Evolutionary conservation across 2,329 filamentous ascomycete genomes (phyloP), one percentile per base, ranked within the genome.

Genomic region (Aureobasidium sp.): DNA sequence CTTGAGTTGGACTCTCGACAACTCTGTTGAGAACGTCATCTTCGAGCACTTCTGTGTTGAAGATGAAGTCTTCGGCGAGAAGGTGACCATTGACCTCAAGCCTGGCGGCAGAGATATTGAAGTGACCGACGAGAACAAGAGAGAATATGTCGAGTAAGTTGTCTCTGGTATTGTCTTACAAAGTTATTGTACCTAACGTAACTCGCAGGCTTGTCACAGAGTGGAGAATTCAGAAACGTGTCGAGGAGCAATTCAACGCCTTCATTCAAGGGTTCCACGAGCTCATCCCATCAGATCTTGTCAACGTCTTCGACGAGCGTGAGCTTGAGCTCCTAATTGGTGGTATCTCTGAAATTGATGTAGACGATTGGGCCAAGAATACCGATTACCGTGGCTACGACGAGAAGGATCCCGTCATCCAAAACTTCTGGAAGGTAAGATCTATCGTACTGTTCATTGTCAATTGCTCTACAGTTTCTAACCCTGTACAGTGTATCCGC

Each of bases 341-440:
- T 67, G 94, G 94, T 82, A 99, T 99, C 70, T 94, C 94, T n/a
- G 94, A 99, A 77, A 99, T 99, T 68, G 94, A 99, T 71, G 93
- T 99, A 17, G 94, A 99, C 64, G 94, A 99, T 77, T 99, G 94
- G 94, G 97, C 99, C 88, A 99, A 99, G 82, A 94, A 99, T 78
- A 99, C 94, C 51, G 94, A 99, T 73, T 99, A 99, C 77, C 89
- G 94, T 69, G 94, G 94, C 61, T 99, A 99, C 82, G 97, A 95
- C 10, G 94, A 99, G 78, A 91, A 87, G 62, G 94, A 99, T 70
- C 91, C 97, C 72, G 94, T 99, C 29, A 94, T 99, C 67, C 90
- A 95, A 75, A 92, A 95, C 80, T 99, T 99, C 84, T 99, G 94
- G 94, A 92, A 96, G 81, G 82, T 84, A 63, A 68, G 74, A 64